Evolutionary conservation across 495 filamentous ascomycete genomes (phyloP), one percentile per base, ranked within the genome.

Genomic region (Jackrogersella minutella): DNA sequence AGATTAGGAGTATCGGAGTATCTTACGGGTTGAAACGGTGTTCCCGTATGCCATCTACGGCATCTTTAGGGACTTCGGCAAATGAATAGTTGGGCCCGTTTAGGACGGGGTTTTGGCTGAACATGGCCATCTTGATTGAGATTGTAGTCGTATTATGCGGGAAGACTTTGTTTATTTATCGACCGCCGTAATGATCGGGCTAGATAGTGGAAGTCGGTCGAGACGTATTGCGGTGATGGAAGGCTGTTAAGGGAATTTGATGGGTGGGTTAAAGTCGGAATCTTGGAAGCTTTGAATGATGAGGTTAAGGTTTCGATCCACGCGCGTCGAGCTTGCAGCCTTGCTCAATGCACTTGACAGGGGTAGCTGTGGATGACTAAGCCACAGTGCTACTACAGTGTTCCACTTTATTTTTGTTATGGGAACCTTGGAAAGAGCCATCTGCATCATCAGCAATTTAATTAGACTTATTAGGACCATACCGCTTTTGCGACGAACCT

Each of bases 1-100:
- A 41, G n/a, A n/a, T n/a, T n/a, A n/a, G n/a, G n/a, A n/a, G n/a
- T 39, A 28, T 36, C 5, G 56, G 40, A 50, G 41, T 54, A 44
- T 49, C 86, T 74, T 86, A 97, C 95, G 95, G 95, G 77, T 97
- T 93, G 80, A 98, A 98, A 68, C 87, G 85, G 79, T 97, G 94
- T 78, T 97, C 73, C 53, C 82, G 80, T 24, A 82, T 72, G 47
- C 80, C 79, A 60, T 83, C 81, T 34, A 79, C 72, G 5, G 77
- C 74, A 28, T 74, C 62, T 67, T 74, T 78, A 44, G 83, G 82
- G 24, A 79, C 73, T 67, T 85, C 82, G 71, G 76, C 81, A 77
- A 85, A 81, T 51, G 82, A 85, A 73, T 86, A 86, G 76, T 80
- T 85, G 66, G 84, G 84, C 58, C 84, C 84, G 76, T 85, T 85